Evolutionary conservation across 768 basidiomycete genomes (phyloP), one percentile per base, ranked within the genome.

Genomic region (Sporobolomyces roseus): DNA sequence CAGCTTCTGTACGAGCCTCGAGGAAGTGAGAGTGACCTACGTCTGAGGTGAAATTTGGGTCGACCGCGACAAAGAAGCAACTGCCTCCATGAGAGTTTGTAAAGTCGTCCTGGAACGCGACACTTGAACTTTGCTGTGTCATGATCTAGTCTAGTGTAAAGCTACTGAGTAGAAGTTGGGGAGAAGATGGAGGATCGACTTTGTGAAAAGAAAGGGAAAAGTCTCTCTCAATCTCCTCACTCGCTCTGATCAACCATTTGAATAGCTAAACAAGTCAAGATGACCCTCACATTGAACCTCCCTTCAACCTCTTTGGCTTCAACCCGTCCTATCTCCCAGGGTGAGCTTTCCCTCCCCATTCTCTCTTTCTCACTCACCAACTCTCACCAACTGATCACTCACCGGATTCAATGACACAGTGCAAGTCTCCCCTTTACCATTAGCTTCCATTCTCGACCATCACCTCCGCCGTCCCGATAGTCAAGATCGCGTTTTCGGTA

Each of bases 381-480:
- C 45, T 60, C 30, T 32, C 29, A 12, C 43, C 30, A 23, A 8
- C 56, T 46, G 33, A 41, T 41, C 17, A 41, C n/a, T 23, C 25
- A 17, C 41, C 3, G 4, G 33, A 27, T 32, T 9, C 38, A 3
- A 10, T 33, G 30, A n/a, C n/a, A n/a, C 46, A 41, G 84, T 96
- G 64, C 90, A 87, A 54, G 84, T 97, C 68, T 91, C 93, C 78
- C 93, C 94, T 17, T 88, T 91, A 59, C 92, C 91, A 6, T 85
- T 98, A 54, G 91, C 96, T 78, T 88, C 91, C 61, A 90, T 97
- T 82, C 87, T 98, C 73, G 93, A 96, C 80, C 93, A 97, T 82
- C 93, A 93, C 80, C 86, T 97, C 59, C 88, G 94, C 23, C 86
- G 91, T 68, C 87, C 85, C 46, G 86, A 89, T 73, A 79, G 82